Evolutionary conservation across 805 yeast genomes (phyloP).

Genomic region (Schwanniomyces polymorphus): DNA sequence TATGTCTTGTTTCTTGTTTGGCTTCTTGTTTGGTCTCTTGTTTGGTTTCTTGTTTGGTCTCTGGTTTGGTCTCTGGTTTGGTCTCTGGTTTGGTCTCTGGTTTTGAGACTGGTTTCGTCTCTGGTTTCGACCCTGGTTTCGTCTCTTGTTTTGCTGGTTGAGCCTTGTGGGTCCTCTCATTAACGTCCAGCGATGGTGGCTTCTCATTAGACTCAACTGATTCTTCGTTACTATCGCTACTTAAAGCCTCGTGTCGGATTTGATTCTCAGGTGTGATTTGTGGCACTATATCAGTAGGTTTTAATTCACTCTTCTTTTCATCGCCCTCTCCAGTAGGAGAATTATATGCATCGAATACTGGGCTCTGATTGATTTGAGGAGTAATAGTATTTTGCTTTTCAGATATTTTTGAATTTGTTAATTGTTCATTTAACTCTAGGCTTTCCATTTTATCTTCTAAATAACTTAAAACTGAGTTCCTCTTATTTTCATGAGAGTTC

Average conservation of each 20-base stretch:
- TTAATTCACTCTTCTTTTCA: not conserved
- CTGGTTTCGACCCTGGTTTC: not conserved
- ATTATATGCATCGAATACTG: conserved; percentile 22
- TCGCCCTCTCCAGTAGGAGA: conserved; percentile 9
- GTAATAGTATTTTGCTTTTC: conserved; percentile 11
- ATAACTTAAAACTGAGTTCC: conserved; percentile 41
- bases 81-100: not conserved
- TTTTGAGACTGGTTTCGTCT: conserved; percentile 1
- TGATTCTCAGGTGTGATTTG: not conserved
- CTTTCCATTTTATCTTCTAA: conserved; percentile 46
- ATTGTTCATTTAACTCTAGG: conserved; percentile 34
- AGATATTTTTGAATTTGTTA: conserved; percentile 17
- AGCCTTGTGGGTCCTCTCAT: not conserved
- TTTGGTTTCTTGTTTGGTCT: not conserved
- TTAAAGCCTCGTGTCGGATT: not conserved
- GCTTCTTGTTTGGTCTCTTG: not conserved
- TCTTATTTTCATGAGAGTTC: conserved; percentile 27
- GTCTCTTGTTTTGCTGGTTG: not conserved
- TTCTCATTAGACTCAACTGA: not conserved
- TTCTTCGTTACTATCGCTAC: not conserved
- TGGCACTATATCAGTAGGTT: not conserved
- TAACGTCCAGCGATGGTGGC: not conserved
- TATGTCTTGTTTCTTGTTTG: not conserved
- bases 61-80: not conserved
- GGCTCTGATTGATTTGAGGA: conserved; percentile 31